These are phyloP conservation scores for Candida railenensis DNA, from an alignment of 805 yeast species.

Conservation along the genomic window DNA sequence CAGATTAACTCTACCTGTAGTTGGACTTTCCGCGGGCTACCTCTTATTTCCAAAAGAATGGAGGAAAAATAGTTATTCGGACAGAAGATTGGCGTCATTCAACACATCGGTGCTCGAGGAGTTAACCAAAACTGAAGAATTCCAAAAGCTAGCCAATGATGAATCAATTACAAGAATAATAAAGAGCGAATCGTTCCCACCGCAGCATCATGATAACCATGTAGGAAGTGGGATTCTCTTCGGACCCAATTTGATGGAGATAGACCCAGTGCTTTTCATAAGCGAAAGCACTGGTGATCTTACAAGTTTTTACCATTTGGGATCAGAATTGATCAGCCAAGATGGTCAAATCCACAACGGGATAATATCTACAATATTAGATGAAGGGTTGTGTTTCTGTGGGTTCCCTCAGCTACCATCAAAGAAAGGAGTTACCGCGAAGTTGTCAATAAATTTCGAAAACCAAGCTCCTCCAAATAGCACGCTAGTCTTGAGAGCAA, in stretches of 20 bases:
- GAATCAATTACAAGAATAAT: conserved; percentile 9
- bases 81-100: conserved; percentile 13
- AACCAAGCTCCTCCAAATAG: conserved; percentile 62
- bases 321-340: conserved; percentile 60
- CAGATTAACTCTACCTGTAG: conserved; percentile 25
- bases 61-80: conserved; percentile 17
- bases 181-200: conserved; percentile 41
- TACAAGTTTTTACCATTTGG: conserved; percentile 69
- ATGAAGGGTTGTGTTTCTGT: conserved; percentile 81
- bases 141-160: conserved; percentile 16
- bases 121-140: conserved; percentile 19
- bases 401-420: conserved; percentile 83
- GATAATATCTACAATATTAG: conserved; percentile 71
- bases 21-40: conserved; percentile 31
- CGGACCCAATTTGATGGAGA: conserved; percentile 65
- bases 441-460: conserved; percentile 61
- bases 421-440: conserved; percentile 87
- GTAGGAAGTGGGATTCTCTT: conserved; percentile 71
- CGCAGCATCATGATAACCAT: conserved; percentile 58
- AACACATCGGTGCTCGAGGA: conserved; percentile 19
- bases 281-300: conserved; percentile 52
- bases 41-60: conserved; percentile 25
- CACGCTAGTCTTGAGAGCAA: conserved; percentile 65
- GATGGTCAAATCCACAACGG: conserved; percentile 83
- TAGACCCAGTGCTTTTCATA: conserved; percentile 71